Conservation (phyloP, 2,329 filamentous ascomycete species). For the Dothideomycetes sp. region DNA sequence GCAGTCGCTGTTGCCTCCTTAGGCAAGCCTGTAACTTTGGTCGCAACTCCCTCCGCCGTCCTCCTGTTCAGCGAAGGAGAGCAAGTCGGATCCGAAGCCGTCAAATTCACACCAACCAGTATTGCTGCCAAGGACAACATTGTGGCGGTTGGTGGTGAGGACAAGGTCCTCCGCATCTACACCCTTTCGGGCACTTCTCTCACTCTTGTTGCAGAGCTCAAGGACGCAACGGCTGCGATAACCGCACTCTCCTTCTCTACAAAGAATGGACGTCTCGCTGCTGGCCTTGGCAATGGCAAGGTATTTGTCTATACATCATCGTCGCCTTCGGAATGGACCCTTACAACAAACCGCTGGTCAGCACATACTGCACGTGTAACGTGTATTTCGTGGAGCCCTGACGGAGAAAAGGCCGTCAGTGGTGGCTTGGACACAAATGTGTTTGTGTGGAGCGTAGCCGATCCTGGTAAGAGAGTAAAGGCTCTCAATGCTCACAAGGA, state of each 20-base stretch:
- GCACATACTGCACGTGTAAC: slow-evolving; percentile 60
- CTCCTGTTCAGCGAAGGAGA: slow-evolving; percentile 47
- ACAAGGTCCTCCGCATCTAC: slow-evolving; percentile 69
- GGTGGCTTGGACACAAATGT: slow-evolving; percentile 86
- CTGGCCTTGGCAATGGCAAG: slow-evolving; percentile 75
- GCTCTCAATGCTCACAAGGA: slow-evolving; percentile 88
- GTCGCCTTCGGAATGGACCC: slow-evolving; percentile 42
- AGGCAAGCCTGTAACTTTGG: slow-evolving; percentile 39
- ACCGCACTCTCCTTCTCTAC: slow-evolving; percentile 76
- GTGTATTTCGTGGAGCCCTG: slow-evolving; percentile 64
- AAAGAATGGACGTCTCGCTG: slow-evolving; percentile 63
- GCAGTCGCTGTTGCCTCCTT: slow-evolving; percentile 50
- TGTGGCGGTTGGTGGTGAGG: slow-evolving; percentile 67
- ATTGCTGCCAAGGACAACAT: slow-evolving; percentile 57
- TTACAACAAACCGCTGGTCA: slow-evolving; percentile 72
- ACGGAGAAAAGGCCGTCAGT: slow-evolving; percentile 68
- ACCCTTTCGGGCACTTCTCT: slow-evolving; percentile 43
- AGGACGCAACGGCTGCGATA: slow-evolving; percentile 59
- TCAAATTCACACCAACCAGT: slow-evolving; percentile 50
- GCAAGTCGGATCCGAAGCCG: slow-evolving; percentile 34
- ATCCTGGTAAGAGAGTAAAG: slow-evolving; percentile 77
- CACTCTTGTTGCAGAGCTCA: slow-evolving; percentile 43
- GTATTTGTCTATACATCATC: slow-evolving; percentile 63
- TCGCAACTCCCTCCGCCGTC: slow-evolving; percentile 45
- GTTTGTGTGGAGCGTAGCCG: slow-evolving; percentile 77